A percentile compares a stretch with the other conserved stretches of the same genome.
These are phyloP conservation scores for Populus hybrid DNA, from an alignment of 441 rosid genomes.

Conservation along the genomic window DNA sequence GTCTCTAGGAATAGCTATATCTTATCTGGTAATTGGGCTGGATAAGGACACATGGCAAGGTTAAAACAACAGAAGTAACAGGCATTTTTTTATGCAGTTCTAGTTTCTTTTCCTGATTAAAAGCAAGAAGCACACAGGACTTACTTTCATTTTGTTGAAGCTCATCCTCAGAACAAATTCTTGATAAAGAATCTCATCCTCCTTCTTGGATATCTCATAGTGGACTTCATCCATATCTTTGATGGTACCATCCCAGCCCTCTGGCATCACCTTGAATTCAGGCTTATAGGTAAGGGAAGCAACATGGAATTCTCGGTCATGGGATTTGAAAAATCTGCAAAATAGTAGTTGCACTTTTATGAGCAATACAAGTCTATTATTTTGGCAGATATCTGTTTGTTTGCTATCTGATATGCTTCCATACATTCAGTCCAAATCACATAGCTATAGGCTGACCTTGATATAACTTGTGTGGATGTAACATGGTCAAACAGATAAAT, in stretches of 20 bases:
- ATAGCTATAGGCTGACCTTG: not conserved
- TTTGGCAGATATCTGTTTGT: not conserved
- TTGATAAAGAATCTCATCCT: constrained; percentile 81
- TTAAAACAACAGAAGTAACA: not conserved
- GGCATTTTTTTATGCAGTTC: not conserved
- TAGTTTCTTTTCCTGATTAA: not conserved
- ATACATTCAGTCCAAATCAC: not conserved
- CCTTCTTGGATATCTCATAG: constrained; percentile 92
- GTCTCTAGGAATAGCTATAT: not conserved
- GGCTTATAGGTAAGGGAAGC: constrained; percentile 90
- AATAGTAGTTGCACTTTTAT: not conserved
- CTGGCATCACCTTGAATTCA: constrained; percentile 94
- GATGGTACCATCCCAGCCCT: constrained; percentile 94
- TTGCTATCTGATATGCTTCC: not conserved
- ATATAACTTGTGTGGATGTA: not conserved
- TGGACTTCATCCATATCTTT: constrained; percentile 87
- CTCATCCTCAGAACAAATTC: constrained; percentile 77
- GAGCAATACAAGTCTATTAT: not conserved
- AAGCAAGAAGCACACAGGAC: constrained; percentile 12
- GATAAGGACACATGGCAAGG: not conserved
- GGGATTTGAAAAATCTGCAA: constrained; percentile 71
- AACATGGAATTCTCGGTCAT: constrained; percentile 92
- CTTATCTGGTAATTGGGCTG: not conserved
- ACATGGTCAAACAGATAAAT: not conserved
- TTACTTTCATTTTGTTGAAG: constrained; percentile 89